Percentiles rank a stretch among this genome's conserved stretches.
phyloP scores from a whole-genome alignment of 1,139 yeast species.

The Trichomonascaceae sp. region DNA sequence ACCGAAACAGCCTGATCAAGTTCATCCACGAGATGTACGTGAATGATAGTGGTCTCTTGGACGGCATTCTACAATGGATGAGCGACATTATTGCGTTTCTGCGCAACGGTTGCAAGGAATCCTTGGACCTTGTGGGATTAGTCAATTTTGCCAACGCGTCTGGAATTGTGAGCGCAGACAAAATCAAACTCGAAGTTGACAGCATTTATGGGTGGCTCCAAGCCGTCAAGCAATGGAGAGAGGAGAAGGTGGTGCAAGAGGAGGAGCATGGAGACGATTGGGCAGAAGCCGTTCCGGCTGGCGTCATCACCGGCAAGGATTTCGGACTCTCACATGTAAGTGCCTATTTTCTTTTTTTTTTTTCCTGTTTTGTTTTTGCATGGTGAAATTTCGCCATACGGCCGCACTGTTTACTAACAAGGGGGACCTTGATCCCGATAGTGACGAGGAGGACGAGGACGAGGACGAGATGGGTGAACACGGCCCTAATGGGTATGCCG shows the following conservation, averaged over 20 bases:
- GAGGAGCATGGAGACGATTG: constrained; percentile 13
- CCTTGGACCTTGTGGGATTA: constrained; percentile 24
- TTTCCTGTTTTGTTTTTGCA: background rate
- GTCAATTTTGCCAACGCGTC: constrained; percentile 22
- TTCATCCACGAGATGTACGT: constrained; percentile 67
- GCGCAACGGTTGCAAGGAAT: constrained; percentile 34
- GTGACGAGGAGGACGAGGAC: constrained; percentile 25
- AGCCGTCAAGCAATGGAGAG: constrained; percentile 29
- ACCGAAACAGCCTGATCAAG: constrained; percentile 55
- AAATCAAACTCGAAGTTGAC: constrained; percentile 33
- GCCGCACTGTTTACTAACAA: constrained; percentile 32
- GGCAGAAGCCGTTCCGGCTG: constrained; percentile 25
- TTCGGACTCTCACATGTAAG: constrained; percentile 42
- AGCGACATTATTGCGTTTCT: constrained; percentile 47
- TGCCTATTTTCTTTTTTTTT: background rate
- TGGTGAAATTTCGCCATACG: background rate
- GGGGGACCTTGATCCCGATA: constrained; percentile 28
- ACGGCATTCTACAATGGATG: constrained; percentile 61
- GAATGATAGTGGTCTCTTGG: constrained; percentile 65
- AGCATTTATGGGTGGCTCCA: constrained; percentile 33
- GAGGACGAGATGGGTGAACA: constrained; percentile 7
- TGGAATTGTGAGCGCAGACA: constrained; percentile 30
- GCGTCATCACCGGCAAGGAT: constrained; percentile 34
- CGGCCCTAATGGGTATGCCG: constrained; percentile 11
- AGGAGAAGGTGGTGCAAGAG: constrained; percentile 12